Percentiles rank a stretch among this genome's conserved stretches.
These are phyloP conservation scores for Metschnikowia vanudenii DNA, from an alignment of 805 yeast species.

Conservation along the genomic window DNA sequence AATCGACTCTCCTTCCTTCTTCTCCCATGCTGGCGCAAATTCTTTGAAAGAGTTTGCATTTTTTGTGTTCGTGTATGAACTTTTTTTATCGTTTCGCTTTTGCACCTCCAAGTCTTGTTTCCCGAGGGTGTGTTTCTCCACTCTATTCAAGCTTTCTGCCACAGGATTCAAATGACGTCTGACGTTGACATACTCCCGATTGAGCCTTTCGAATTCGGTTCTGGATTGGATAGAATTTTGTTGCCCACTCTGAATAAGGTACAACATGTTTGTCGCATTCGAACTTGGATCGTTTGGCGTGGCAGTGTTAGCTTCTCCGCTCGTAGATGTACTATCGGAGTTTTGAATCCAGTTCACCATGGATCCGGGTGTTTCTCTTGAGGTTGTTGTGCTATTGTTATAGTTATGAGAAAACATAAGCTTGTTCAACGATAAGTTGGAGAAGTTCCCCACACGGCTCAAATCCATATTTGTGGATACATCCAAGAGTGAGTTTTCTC, in stretches of 20 bases:
- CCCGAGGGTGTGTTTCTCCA: slow-evolving; percentile 27
- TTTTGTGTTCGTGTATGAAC: slow-evolving; percentile 6
- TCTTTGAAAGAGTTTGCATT: slow-evolving; percentile 36
- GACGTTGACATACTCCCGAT: slow-evolving; percentile 70
- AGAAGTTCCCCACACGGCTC: slow-evolving; percentile 32
- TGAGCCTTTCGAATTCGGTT: slow-evolving; percentile 75
- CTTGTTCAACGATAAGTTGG: slow-evolving; percentile 39
- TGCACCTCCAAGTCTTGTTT: slow-evolving; percentile 23
- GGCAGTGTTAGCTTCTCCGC: neutral
- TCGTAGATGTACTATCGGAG: slow-evolving; percentile 4
- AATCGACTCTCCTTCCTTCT: slow-evolving; percentile 30
- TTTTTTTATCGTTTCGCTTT: slow-evolving; percentile 22
- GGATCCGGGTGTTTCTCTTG: slow-evolving; percentile 11
- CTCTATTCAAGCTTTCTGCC: slow-evolving; percentile 57
- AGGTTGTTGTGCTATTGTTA: slow-evolving; percentile 19
- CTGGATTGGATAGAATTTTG: slow-evolving; percentile 57
- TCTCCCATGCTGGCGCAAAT: slow-evolving; percentile 31
- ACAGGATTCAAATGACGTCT: slow-evolving; percentile 71
- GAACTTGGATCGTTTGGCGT: neutral
- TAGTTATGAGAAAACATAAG: slow-evolving; percentile 38
- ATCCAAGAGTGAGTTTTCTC: slow-evolving; percentile 71
- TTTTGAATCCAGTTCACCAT: slow-evolving; percentile 1
- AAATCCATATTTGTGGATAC: slow-evolving; percentile 35
- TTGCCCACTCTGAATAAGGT: slow-evolving; percentile 27
- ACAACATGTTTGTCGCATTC: slow-evolving; percentile 15